These are phyloP conservation scores for Wickerhamiella kurtzmanii DNA, from an alignment of 805 yeast genomes.

Conservation along the genomic window DNA sequence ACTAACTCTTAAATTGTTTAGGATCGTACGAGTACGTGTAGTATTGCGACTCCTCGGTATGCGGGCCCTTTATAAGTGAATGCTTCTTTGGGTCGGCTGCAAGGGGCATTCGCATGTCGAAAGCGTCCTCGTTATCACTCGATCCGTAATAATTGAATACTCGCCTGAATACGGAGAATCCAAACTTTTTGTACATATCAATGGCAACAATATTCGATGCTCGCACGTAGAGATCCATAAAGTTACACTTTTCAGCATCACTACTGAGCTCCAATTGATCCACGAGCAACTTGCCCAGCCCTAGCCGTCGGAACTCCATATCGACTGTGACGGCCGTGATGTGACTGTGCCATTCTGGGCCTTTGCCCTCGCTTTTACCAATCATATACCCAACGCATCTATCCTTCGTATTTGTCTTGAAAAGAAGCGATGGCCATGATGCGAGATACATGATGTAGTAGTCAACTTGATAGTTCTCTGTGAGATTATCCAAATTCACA, in stretches of 20 bases:
- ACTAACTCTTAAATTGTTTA: not conserved
- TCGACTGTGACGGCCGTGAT: slow-evolving; percentile 91
- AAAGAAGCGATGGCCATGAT: slow-evolving; percentile 81
- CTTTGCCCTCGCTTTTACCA: slow-evolving; percentile 89
- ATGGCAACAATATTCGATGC: slow-evolving; percentile 73
- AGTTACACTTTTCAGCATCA: slow-evolving; percentile 67
- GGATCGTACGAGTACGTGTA: not conserved
- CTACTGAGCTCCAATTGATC: slow-evolving; percentile 59
- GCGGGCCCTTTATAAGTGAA: not conserved
- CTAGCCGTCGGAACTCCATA: slow-evolving; percentile 68
- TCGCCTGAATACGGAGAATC: slow-evolving; percentile 71
- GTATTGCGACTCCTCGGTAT: slow-evolving; percentile 1
- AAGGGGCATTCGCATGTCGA: slow-evolving; percentile 33
- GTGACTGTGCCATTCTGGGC: slow-evolving; percentile 87
- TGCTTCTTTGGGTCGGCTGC: not conserved
- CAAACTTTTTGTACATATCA: slow-evolving; percentile 70
- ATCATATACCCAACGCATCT: slow-evolving; percentile 42
- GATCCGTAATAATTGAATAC: slow-evolving; percentile 79
- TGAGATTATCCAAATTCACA: slow-evolving; percentile 74
- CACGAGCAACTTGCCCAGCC: slow-evolving; percentile 72
- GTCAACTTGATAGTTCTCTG: slow-evolving; percentile 78
- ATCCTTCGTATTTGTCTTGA: slow-evolving; percentile 44
- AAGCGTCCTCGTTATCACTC: slow-evolving; percentile 64
- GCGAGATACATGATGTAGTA: slow-evolving; percentile 75
- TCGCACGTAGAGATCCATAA: slow-evolving; percentile 83